phyloP scores from a whole-genome alignment of 805 yeast genomes.

The Sugiyamaella smithiae region DNA sequence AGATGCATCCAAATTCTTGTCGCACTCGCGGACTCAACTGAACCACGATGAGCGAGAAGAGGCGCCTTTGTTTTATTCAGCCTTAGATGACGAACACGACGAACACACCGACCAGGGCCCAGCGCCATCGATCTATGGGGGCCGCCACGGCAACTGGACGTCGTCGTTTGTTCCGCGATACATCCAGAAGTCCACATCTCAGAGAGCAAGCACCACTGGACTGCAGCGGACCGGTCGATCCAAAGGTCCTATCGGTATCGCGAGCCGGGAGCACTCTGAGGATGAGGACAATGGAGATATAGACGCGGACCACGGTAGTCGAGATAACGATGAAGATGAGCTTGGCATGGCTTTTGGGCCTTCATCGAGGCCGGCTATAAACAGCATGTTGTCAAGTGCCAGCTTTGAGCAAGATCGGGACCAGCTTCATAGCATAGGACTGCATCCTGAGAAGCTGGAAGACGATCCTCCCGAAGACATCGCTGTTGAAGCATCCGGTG shows the following conservation, averaged over 20 bases:
- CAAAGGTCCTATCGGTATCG: conserved; percentile 6
- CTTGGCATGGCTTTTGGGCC: conserved; percentile 4
- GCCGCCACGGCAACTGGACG: conserved; percentile 15
- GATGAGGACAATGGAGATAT: conserved; percentile 6
- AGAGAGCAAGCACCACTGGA: not conserved
- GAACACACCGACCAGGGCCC: conserved; percentile 17
- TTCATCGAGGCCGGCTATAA: conserved; percentile 1
- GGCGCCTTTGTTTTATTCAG: conserved; percentile 31
- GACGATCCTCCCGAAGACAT: conserved; percentile 33
- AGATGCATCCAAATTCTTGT: conserved; percentile 38
- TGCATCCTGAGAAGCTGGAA: conserved; percentile 1
- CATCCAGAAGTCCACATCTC: not conserved
- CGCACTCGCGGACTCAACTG: conserved; percentile 34
- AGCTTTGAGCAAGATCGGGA: conserved; percentile 3
- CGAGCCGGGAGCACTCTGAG: conserved; percentile 11
- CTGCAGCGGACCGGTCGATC: not conserved
- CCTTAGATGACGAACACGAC: conserved; percentile 25
- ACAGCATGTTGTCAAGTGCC: conserved; percentile 3
- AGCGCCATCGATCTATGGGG: conserved; percentile 17
- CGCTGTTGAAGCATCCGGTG: conserved; percentile 22
- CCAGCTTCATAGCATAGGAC: conserved; percentile 7
- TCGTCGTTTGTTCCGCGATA: conserved; percentile 13
- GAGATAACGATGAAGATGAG: conserved; percentile 15
- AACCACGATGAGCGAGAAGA: conserved; percentile 14
- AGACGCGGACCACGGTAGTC: conserved; percentile 3